A percentile compares a stretch with the other conserved stretches of the same genome.
phyloP scores from a whole-genome alignment of 371 early-diverging fungal species.

The Blastocladiella emersonii region DNA sequence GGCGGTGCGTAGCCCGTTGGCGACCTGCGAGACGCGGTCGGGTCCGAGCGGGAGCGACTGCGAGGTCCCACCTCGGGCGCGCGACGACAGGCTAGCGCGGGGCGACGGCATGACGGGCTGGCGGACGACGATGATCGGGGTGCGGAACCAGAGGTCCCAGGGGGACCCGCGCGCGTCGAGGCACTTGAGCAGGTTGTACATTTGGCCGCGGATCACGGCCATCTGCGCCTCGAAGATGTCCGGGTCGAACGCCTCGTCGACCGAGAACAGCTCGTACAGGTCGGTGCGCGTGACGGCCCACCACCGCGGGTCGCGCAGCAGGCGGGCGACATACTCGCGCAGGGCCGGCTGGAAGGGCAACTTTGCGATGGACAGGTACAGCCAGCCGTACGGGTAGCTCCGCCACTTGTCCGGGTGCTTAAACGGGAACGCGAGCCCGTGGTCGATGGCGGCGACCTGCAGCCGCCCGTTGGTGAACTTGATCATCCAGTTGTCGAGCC shows the following conservation, averaged over 20 bases:
- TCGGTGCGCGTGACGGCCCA: conserved; percentile 57
- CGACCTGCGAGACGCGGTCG: neutral
- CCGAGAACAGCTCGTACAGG: conserved; percentile 44
- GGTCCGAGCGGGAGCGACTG: neutral
- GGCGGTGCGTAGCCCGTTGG: neutral
- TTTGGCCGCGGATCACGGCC: conserved; percentile 74
- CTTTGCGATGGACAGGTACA: conserved; percentile 45
- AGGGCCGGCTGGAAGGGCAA: conserved; percentile 40
- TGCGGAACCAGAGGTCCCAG: conserved; percentile 1
- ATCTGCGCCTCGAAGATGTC: conserved; percentile 68
- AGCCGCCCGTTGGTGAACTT: conserved; percentile 14
- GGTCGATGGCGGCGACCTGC: conserved; percentile 64
- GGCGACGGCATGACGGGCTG: neutral
- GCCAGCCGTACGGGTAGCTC: conserved; percentile 78
- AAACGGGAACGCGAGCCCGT: conserved; percentile 82
- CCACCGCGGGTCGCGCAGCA: conserved; percentile 59
- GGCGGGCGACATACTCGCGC: conserved; percentile 48
- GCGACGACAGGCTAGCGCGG: too few relatives aligned
- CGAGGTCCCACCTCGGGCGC: neutral
- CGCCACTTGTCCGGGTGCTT: conserved; percentile 84
- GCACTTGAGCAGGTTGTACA: conserved; percentile 59
- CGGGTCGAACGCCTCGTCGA: conserved; percentile 61
- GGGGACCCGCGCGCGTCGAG: conserved; percentile 29
- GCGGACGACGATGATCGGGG: neutral
- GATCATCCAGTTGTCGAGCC: conserved; percentile 86